These are phyloP conservation scores for Pichia deserticola DNA, from an alignment of 805 yeast genomes.

Conservation along the genomic window DNA sequence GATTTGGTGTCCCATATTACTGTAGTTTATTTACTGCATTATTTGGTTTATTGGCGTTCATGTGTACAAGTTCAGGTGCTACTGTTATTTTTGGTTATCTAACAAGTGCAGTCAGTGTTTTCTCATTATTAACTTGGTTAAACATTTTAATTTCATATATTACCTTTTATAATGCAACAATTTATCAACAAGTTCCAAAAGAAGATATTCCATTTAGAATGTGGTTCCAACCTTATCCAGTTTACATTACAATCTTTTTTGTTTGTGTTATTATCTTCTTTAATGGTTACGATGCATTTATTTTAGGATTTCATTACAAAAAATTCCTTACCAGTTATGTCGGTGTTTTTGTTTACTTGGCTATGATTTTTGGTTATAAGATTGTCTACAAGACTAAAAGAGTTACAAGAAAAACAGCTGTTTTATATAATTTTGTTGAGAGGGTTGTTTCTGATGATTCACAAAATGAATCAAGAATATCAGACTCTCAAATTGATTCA, in stretches of 20 bases:
- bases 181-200: constrained; percentile 13
- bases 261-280: constrained; percentile 11
- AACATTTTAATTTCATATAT: constrained; percentile 12
- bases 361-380: neutral
- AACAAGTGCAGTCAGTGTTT: constrained; percentile 15
- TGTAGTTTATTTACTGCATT: constrained; percentile 11
- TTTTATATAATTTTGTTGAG: too few species aligned
- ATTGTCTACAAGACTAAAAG: too few species aligned
- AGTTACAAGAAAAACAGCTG: too few species aligned
- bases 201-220: constrained; percentile 14
- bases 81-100: constrained; percentile 15
- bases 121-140: constrained; percentile 18
- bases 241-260: constrained; percentile 11
- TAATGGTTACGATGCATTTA: constrained; percentile 16
- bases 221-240: constrained; percentile 15
- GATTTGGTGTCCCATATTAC: constrained; percentile 53
- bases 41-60: constrained; percentile 14
- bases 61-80: constrained; percentile 6
- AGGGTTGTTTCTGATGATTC: too few species aligned
- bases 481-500: too few species aligned
- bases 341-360: constrained; percentile 6
- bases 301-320: constrained; percentile 10
- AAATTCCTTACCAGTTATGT: constrained; percentile 14
- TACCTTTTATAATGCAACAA: constrained; percentile 10
- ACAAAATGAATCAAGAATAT: too few species aligned